These are phyloP conservation scores for Hippophae rhamnoides DNA, from an alignment of 306 rosid genomes.

Conservation along the genomic window DNA sequence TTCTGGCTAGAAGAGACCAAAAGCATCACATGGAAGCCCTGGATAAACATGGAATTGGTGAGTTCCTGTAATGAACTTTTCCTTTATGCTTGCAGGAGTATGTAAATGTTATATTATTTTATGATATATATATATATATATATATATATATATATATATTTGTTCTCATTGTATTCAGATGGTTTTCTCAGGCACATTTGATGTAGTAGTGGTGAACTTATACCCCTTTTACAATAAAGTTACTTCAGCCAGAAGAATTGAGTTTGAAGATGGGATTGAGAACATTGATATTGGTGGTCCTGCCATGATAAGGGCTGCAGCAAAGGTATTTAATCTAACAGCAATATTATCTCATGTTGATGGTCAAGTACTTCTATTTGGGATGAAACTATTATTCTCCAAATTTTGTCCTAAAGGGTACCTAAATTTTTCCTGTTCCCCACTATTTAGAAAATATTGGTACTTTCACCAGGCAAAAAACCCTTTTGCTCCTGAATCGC, in stretches of 20 bases:
- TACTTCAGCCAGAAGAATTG: slow-evolving; percentile 56
- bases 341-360: not conserved
- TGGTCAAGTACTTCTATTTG: slow-evolving; percentile 6
- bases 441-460: not conserved
- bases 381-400: not conserved
- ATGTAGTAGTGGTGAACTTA: slow-evolving; percentile 84
- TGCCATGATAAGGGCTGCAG: slow-evolving; percentile 94
- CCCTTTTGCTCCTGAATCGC: no score
- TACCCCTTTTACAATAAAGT: slow-evolving; percentile 86
- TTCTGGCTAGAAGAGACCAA: slow-evolving; percentile 90
- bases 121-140: no score
- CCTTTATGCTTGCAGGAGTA: not conserved
- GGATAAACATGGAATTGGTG: slow-evolving; percentile 72
- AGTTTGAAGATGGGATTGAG: slow-evolving; percentile 88
- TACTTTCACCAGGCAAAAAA: not conserved
- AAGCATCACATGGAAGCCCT: slow-evolving; percentile 85
- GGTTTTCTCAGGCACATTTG: slow-evolving; percentile 61
- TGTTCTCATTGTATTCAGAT: no score
- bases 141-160: no score
- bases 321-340: slow-evolving; percentile 54
- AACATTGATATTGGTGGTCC: slow-evolving; percentile 98
- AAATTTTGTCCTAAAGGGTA: not conserved
- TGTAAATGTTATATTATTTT: no score
- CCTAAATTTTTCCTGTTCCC: not conserved
- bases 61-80: slow-evolving; percentile 15